phyloP scores from a whole-genome alignment of 257 asterid genomes.

The Nicotiana tabacum region DNA sequence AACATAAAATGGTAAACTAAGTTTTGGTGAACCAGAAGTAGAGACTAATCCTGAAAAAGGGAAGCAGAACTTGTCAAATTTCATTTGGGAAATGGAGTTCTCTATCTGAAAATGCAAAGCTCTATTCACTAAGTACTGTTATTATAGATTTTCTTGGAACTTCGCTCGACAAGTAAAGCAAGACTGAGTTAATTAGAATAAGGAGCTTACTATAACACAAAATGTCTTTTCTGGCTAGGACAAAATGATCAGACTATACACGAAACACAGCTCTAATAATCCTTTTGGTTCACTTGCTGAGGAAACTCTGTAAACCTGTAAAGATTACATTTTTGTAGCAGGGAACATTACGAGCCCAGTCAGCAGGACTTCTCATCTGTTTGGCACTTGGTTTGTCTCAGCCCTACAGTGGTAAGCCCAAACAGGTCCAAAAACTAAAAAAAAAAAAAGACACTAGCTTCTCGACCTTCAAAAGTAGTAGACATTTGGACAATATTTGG shows the following conservation, averaged over 20 bases:
- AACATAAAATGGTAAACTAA: not conserved
- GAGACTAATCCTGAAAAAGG: not conserved
- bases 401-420: too few relatives aligned
- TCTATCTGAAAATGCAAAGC: not conserved
- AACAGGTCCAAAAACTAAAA: too few relatives aligned
- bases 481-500: not conserved
- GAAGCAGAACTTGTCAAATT: not conserved
- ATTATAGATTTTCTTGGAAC: not conserved
- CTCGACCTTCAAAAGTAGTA: not conserved
- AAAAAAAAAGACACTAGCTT: too few relatives aligned
- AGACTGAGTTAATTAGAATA: not conserved
- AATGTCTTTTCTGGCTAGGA: not conserved
- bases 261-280: not conserved
- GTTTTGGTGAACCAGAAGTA: not conserved
- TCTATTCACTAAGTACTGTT: not conserved
- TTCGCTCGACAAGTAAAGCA: not conserved
- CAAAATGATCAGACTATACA: not conserved
- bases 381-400: too few relatives aligned
- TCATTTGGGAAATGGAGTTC: not conserved
- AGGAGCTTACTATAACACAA: not conserved
- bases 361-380: not conserved
- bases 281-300: not conserved
- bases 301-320: not conserved
- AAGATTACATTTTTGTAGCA: not conserved
- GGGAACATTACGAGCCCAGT: not conserved